phyloP scores from a whole-genome alignment of 2,329 filamentous ascomycete species.

The Tolypocladium pustulatum region DNA sequence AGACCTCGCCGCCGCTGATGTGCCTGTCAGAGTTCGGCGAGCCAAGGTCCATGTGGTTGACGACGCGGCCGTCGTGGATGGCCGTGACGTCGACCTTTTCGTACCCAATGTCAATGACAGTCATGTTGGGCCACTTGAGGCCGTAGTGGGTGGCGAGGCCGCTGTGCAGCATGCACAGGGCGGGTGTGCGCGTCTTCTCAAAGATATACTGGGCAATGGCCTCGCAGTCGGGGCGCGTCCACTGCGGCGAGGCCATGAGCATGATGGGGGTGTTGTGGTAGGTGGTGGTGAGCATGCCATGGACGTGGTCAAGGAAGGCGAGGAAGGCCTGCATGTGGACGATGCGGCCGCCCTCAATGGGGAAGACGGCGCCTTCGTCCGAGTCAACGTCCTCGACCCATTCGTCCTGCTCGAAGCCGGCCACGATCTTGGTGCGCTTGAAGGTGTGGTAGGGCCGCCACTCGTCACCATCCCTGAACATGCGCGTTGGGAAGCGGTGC shows the following conservation, averaged over 20 bases:
- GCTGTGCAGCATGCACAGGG: slow-evolving; percentile 82
- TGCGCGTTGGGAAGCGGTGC: slow-evolving; percentile 79
- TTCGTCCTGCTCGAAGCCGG: slow-evolving; percentile 46
- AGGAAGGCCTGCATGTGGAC: slow-evolving; percentile 89
- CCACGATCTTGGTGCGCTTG: slow-evolving; percentile 44
- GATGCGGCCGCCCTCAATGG: slow-evolving; percentile 71
- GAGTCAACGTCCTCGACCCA: slow-evolving; percentile 86
- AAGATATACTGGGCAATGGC: slow-evolving; percentile 89
- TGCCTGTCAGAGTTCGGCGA: slow-evolving; percentile 35
- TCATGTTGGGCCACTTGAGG: slow-evolving; percentile 62
- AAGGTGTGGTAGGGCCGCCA: slow-evolving; percentile 68
- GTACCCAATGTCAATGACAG: slow-evolving; percentile 82
- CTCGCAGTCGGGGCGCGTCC: slow-evolving; percentile 82
- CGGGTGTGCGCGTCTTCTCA: slow-evolving; percentile 91
- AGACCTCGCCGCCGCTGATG: slow-evolving; percentile 74
- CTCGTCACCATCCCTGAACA: slow-evolving; percentile 83
- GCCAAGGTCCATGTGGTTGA: slow-evolving; percentile 54
- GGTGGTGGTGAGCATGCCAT: slow-evolving; percentile 77
- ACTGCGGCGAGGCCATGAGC: slow-evolving; percentile 79
- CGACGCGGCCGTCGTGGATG: slow-evolving; percentile 69
- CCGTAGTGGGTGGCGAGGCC: slow-evolving; percentile 83
- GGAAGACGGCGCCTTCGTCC: slow-evolving; percentile 82
- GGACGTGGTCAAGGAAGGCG: slow-evolving; percentile 84
- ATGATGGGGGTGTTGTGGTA: slow-evolving; percentile 96
- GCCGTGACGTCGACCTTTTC: slow-evolving; percentile 91